Base-by-base conservation (phyloP, 345 rosid species). In the Citrus sp. region DNA sequence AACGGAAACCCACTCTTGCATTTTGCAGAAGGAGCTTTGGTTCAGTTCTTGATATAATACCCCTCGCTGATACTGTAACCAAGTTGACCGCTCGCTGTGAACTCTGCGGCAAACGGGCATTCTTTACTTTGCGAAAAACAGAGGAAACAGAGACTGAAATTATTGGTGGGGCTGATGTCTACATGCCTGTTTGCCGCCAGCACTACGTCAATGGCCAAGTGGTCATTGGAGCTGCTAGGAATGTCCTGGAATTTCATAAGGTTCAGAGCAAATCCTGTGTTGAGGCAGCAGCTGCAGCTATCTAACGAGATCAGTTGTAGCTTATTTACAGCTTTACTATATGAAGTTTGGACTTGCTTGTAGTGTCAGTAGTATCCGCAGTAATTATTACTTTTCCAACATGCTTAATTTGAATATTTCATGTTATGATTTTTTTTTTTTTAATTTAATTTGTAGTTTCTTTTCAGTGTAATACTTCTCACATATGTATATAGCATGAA, bases 121-220 rank as follows among this genome's bases (percentile, higher is more conserved):
- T 88, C 83, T 96, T 96, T 72, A 91, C 99, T 16, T 60, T 90
- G 65, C 89, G 99, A 82, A 94, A 89, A 84, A 90, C 85, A 19
- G 79, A 72, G 49, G 95, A 88, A 69, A 92, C 88, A 0, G 64
- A 82, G 77, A 91, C 93, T 7, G 95, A 96, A 67, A 85, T 96
- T 21, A 89, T 94, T 1, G 97, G 91, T 0, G 98, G 99, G 24
- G 86, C 91, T 61, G 94, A 91, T 68, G 82, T 92, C 21, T 94
- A 96, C 84, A 91, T 94, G 98, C 99, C 94, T 0, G 94, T 90
- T 27, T 95, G 99, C 82, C 94, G 97, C 9, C 91, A 87, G 63
- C 99, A 92, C 79, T 92, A 94, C 49, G 82, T 89, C 21, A 79
- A 76, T 59, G 86, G 92, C 6, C 90, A 91, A 67, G 79, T 77